phyloP scores from a whole-genome alignment of 495 filamentous ascomycete genomes.

The Aspergillus olivimuriae region DNA sequence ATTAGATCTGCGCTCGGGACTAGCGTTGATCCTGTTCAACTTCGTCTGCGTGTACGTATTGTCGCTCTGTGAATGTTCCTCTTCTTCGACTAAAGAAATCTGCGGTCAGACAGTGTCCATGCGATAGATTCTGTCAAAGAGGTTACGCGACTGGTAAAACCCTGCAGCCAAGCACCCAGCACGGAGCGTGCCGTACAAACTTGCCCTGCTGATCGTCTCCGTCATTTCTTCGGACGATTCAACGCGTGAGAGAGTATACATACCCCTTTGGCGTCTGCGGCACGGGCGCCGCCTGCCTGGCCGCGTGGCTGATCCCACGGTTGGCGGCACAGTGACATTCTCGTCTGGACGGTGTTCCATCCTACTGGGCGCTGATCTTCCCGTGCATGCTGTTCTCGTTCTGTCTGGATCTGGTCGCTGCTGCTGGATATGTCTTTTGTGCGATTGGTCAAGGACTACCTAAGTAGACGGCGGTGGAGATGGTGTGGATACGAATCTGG shows the following conservation, averaged over 20 bases:
- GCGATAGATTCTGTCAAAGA: too few relatives aligned
- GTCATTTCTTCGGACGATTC: conserved; percentile 35
- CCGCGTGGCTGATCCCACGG: conserved; percentile 39
- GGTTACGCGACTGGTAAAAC: too few relatives aligned
- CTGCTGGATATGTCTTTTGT: too few relatives aligned
- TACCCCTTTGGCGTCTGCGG: conserved; percentile 38
- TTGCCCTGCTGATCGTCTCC: conserved; percentile 37
- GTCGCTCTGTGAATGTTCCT: background rate
- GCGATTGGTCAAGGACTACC: too few relatives aligned
- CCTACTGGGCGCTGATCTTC: conserved; percentile 48
- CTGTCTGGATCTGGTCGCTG: conserved; percentile 46
- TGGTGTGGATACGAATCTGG: too few relatives aligned
- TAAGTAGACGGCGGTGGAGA: too few relatives aligned
- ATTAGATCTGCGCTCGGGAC: conserved; percentile 42
- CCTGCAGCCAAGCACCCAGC: conserved; percentile 46
- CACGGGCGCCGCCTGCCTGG: conserved; percentile 30
- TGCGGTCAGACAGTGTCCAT: too few relatives aligned
- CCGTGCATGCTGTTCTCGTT: conserved; percentile 40
- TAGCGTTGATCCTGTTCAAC: conserved; percentile 45
- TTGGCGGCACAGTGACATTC: too few relatives aligned
- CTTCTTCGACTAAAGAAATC: too few relatives aligned
- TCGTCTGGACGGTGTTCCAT: too few relatives aligned
- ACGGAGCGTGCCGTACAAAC: conserved; percentile 41
- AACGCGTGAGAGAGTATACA: conserved; percentile 44
- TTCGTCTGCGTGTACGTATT: conserved; percentile 48